Evolutionary conservation across 805 yeast genomes (phyloP), one percentile per base, ranked within the genome.

Genomic region (Hanseniaspora lindneri): DNA sequence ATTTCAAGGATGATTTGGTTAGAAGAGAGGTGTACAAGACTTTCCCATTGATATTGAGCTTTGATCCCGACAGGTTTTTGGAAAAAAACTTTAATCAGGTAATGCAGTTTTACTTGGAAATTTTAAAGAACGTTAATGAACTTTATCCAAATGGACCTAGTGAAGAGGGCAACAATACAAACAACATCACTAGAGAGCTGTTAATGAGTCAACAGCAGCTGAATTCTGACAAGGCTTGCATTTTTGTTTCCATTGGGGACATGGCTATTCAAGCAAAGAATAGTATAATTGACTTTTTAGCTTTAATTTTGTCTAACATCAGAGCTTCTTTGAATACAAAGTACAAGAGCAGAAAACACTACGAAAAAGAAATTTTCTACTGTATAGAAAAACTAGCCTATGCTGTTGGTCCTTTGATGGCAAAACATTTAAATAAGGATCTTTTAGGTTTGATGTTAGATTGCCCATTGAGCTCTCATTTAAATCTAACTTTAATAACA

Each of bases 351-450:
- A 72, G 88, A 51, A 80, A 77, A 58, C 87, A 82, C 42, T 77
- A 82, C 39, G 94, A 85, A 54, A 81, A 84, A 0, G 87, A 95
- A 1, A 76, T 89, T 19, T 89, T 88, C 58, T 84, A 83, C 56
- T 92, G 97, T 60, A 72, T 89, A 39, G 85, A 94, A 0, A 83
- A 85, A 64, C 66, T 92, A 32, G 88, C 96, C 0, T 73, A 74
- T 23, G 89, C 97, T 0, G 85, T 89, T 14, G 96, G 96, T 0
- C 94, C 95, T 11, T 94, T 95, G 0, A 68, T 89, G 49, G 84
- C 96, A 0, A 92, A 89, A 59, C 87, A 85, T 60, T 66, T 92
- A 49, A 88, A 86, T 54, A 74, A 80, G 53, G 94, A 85, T 57
- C 72, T 89, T 20, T 66, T 89, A 44, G 88, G 82, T 54, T 71